Conservation (phyloP, 164 flowering plant species). For the Dillenia suffruticosa region DNA sequence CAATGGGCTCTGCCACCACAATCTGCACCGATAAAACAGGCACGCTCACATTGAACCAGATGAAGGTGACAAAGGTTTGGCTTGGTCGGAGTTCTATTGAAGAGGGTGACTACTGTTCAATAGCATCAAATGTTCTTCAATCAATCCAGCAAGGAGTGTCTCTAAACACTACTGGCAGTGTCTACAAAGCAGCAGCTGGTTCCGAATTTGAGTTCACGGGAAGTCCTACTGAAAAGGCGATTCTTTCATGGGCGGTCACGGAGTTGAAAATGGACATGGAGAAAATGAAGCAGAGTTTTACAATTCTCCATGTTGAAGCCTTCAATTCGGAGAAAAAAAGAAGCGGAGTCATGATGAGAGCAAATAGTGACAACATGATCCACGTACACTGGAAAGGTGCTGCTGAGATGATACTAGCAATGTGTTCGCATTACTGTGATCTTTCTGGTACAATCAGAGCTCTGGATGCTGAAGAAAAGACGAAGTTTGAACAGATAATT, state of each 20-base stretch:
- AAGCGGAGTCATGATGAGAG: slow-evolving; percentile 38
- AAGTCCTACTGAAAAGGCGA: slow-evolving; percentile 60
- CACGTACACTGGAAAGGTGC: slow-evolving; percentile 72
- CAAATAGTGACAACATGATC: slow-evolving; percentile 14
- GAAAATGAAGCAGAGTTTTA: slow-evolving; percentile 15
- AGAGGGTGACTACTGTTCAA: slow-evolving; percentile 6
- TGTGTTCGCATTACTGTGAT: slow-evolving; percentile 45
- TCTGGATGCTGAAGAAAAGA: slow-evolving; percentile 18
- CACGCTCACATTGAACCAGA: slow-evolving; percentile 4
- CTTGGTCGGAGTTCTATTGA: too few species aligned
- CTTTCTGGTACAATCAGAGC: slow-evolving; percentile 21
- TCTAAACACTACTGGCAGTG: slow-evolving; percentile 46
- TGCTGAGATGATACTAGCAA: slow-evolving; percentile 54
- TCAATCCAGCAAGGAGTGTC: slow-evolving; percentile 44
- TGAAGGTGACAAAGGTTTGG: neutral
- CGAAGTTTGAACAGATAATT: slow-evolving; percentile 28
- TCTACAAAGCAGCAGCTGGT: slow-evolving; percentile 18
- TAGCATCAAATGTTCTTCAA: slow-evolving; percentile 16
- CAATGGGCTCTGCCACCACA: slow-evolving; percentile 3
- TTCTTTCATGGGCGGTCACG: slow-evolving; percentile 51
- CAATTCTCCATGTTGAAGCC: slow-evolving; percentile 41
- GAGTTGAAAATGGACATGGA: slow-evolving; percentile 38
- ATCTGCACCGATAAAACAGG: slow-evolving; percentile 2
- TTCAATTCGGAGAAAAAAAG: slow-evolving; percentile 62
- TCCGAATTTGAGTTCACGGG: slow-evolving; percentile 39